These are phyloP conservation scores for Mycena vitilis DNA, from an alignment of 768 basidiomycete species.

Conservation along the genomic window DNA sequence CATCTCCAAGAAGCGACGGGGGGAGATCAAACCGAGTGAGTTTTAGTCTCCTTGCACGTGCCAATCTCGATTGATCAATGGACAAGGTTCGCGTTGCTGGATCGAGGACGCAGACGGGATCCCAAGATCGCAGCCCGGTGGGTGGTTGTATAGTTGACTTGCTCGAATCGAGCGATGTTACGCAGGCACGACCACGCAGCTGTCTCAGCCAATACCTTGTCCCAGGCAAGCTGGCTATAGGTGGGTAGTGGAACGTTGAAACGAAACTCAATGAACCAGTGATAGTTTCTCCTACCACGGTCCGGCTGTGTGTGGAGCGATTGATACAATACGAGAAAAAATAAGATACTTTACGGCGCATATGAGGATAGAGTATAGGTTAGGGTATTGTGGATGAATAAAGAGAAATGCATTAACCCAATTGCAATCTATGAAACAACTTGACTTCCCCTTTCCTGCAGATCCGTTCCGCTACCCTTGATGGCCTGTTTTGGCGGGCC, in stretches of 20 bases:
- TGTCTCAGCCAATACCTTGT: neutral
- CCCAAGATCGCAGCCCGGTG: too few species aligned
- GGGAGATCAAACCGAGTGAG: constrained; percentile 13
- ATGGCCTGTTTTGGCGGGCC: constrained; percentile 1
- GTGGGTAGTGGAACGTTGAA: neutral
- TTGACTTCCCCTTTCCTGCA: neutral
- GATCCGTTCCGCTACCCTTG: neutral
- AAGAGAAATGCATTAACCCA: too few species aligned
- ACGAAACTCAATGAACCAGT: neutral
- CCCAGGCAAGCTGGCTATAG: neutral
- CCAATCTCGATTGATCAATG: neutral
- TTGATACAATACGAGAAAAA: too few species aligned
- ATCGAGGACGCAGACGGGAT: constrained; percentile 19
- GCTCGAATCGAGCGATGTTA: neutral
- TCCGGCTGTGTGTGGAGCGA: neutral
- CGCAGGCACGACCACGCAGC: neutral
- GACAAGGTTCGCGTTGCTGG: constrained; percentile 18
- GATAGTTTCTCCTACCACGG: neutral
- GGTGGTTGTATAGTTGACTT: too few species aligned
- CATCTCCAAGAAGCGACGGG: constrained; percentile 9
- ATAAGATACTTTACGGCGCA: too few species aligned
- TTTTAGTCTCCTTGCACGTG: neutral
- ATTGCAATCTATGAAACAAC: too few species aligned
- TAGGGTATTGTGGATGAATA: too few species aligned
- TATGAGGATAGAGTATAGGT: too few species aligned